phyloP scores from a whole-genome alignment of 2,329 filamentous ascomycete genomes.

The Colletotrichum chrysophilum region DNA sequence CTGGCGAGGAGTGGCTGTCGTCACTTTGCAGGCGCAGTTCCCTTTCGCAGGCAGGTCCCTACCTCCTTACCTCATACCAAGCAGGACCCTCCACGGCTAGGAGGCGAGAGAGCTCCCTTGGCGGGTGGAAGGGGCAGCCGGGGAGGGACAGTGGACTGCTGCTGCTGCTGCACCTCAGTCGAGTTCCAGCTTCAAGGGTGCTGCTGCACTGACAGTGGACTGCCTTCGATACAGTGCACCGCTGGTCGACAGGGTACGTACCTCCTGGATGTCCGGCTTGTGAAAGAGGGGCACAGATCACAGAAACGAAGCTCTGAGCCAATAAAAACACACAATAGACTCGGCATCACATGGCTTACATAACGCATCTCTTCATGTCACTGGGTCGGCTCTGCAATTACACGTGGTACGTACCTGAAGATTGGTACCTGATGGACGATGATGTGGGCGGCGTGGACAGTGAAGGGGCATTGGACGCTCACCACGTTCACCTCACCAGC shows the following conservation, averaged over 20 bases:
- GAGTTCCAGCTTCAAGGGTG: background rate
- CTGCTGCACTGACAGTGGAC: background rate
- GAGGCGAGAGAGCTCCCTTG: background rate
- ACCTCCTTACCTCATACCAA: background rate
- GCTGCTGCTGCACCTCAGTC: background rate
- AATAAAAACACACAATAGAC: background rate
- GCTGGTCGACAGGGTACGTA: background rate
- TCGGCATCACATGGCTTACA: background rate
- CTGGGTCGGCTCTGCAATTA: background rate
- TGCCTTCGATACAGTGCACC: background rate
- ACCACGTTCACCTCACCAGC: background rate
- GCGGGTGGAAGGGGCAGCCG: background rate
- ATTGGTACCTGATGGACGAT: background rate
- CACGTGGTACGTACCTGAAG: background rate
- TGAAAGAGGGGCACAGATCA: conserved; percentile 7
- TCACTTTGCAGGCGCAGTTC: conserved; percentile 12
- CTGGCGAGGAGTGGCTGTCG: conserved; percentile 19
- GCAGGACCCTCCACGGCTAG: background rate
- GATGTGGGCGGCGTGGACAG: background rate
- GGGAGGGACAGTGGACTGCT: background rate
- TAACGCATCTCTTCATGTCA: background rate
- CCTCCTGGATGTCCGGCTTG: conserved; percentile 2
- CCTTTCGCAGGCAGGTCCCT: background rate
- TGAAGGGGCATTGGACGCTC: background rate
- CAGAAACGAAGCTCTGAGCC: background rate